These are phyloP conservation scores for Choiromyces venosus DNA, from an alignment of 495 filamentous ascomycete genomes.

Conservation along the genomic window DNA sequence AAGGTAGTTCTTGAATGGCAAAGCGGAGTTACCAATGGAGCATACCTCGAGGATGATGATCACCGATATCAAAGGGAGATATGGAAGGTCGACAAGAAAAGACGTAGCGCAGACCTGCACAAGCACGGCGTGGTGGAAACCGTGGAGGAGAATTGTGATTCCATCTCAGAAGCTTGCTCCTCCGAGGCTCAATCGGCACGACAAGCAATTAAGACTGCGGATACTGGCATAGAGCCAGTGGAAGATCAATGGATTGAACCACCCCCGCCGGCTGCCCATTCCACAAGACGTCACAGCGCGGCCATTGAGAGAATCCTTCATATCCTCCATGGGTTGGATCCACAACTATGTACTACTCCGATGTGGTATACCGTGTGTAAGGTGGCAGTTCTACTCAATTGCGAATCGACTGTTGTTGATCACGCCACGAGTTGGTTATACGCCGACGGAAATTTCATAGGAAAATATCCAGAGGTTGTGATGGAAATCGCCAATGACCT, in stretches of 20 bases:
- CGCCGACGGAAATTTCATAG: constrained; percentile 48
- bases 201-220: not conserved
- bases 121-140: not conserved
- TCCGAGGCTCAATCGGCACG: not conserved
- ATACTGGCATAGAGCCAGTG: not conserved
- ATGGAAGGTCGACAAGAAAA: not conserved
- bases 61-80: not conserved
- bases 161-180: not conserved
- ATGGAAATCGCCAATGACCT: constrained; percentile 49
- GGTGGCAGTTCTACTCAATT: constrained; percentile 27
- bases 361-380: constrained; percentile 40
- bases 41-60: constrained; percentile 27
- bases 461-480: constrained; percentile 48
- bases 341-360: constrained; percentile 29
- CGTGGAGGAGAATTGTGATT: not conserved
- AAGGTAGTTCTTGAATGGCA: constrained; percentile 49
- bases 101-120: not conserved
- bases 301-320: constrained; percentile 34
- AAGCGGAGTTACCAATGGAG: constrained; percentile 12
- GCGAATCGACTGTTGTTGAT: constrained; percentile 33
- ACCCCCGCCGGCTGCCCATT: constrained; percentile 19
- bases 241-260: constrained; percentile 1
- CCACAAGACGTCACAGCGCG: constrained; percentile 23
- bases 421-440: constrained; percentile 51
- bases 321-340: constrained; percentile 37